Conservation (phyloP, 805 yeast genomes). For the Candida easanensis region DNA sequence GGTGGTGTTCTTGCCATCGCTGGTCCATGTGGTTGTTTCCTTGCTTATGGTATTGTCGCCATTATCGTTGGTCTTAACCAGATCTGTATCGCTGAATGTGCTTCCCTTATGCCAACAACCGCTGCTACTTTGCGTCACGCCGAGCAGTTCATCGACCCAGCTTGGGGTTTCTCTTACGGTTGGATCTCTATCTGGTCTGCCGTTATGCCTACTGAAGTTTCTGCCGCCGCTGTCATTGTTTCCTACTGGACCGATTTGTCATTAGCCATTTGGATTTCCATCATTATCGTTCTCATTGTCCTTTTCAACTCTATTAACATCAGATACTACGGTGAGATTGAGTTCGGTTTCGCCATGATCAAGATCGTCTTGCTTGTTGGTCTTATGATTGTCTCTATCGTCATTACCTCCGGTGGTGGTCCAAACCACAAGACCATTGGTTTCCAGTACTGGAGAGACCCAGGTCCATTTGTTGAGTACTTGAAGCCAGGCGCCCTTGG, state of each 20-base stretch:
- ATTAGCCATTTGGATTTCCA: slow-evolving; percentile 44
- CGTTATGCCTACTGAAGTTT: slow-evolving; percentile 41
- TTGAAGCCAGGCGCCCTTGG: slow-evolving; percentile 43
- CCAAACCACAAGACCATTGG: slow-evolving; percentile 40
- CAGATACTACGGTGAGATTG: slow-evolving; percentile 45
- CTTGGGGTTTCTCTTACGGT: slow-evolving; percentile 46
- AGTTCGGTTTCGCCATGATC: slow-evolving; percentile 56
- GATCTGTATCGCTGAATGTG: slow-evolving; percentile 38
- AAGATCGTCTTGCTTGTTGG: slow-evolving; percentile 63
- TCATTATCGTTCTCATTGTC: slow-evolving; percentile 37
- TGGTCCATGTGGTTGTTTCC: slow-evolving; percentile 35
- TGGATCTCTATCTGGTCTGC: slow-evolving; percentile 40
- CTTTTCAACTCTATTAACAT: slow-evolving; percentile 36
- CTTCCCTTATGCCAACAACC: slow-evolving; percentile 37
- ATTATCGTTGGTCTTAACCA: slow-evolving; percentile 38
- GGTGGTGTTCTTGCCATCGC: slow-evolving; percentile 37
- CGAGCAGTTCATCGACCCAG: slow-evolving; percentile 40
- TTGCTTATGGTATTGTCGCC: slow-evolving; percentile 34
- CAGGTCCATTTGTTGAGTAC: slow-evolving; percentile 31
- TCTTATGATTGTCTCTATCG: slow-evolving; percentile 50
- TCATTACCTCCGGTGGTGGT: slow-evolving; percentile 62
- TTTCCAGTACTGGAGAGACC: slow-evolving; percentile 34
- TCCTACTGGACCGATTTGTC: slow-evolving; percentile 43
- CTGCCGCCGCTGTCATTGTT: slow-evolving; percentile 45
- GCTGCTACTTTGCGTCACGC: slow-evolving; percentile 36